Base-by-base conservation (phyloP, 2,329 filamentous ascomycete species). In the Trichoderma pleuroti region DNA sequence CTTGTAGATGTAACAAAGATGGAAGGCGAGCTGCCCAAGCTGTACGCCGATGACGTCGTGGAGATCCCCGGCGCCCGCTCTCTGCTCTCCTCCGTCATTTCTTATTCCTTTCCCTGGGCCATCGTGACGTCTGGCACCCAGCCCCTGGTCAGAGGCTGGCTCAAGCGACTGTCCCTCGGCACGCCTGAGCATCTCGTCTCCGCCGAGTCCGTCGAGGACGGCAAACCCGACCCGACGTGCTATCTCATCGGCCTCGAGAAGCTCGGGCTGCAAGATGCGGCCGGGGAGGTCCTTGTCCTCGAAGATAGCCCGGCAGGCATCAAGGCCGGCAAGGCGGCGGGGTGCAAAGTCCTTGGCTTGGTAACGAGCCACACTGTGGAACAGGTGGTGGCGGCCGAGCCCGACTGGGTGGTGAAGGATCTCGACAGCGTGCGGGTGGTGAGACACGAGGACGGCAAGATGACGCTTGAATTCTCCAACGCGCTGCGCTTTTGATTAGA, bases 301-400 rank as follows among this genome's bases (percentile, higher is more conserved):
- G 94, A 98, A 82, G 94, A 98, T 82, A 93, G 93, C 70, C 94
- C 94, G 6, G 93, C 93, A 9, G 94, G 94, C 6, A 93, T 97
- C 77, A 86, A 83, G 74, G 90, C 94, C 32, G 94, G 94, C 62
- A 97, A 94, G 82, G 92, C 88, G 1, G 94, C 94, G 11, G 94
- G 93, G 2, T 97, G 92, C 83, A 90, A 88, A 77, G 94, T 97
- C 14, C 82, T 97, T 59, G 94, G 90, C n/a, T 82, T 98, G 68
- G 88, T 92, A 69, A 97, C 94, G 68, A 97, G 93, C 77, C 94
- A 97, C 82, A 89, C 87, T 30, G 83, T 91, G 59, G 88, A 90
- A 75, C 88, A 94, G 82, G 86, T 97, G 63, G 82, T 86, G 72
- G 88, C 86, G 60, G 93, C 93, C 5, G 91, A 88, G n/a, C 93